A percentile compares a stretch with the other conserved stretches of the same genome.
Evolutionary conservation across 805 yeast genomes (phyloP).

Genomic region (Priceomyces medius): DNA sequence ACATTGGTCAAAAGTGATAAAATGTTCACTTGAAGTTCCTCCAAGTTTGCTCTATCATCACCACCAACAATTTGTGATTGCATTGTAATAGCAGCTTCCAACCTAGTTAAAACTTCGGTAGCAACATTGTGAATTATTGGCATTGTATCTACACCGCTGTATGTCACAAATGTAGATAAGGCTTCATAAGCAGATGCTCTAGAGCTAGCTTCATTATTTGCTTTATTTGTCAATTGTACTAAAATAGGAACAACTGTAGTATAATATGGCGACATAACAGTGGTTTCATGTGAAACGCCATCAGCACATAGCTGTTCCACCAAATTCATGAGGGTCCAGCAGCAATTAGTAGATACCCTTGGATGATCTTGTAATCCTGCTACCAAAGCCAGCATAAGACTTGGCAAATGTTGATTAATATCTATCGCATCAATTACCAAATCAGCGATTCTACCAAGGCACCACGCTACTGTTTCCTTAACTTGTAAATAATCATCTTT

Average conservation of each 20-base stretch:
- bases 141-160: constrained; percentile 68
- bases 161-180: constrained; percentile 74
- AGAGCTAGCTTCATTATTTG: constrained; percentile 81
- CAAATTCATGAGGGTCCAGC: constrained; percentile 94
- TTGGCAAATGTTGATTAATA: constrained; percentile 61
- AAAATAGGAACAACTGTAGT: constrained; percentile 66
- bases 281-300: constrained; percentile 48
- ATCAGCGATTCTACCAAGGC: constrained; percentile 94
- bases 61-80: constrained; percentile 53
- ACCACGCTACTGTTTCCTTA: constrained; percentile 97
- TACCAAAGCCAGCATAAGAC: constrained; percentile 68
- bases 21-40: constrained; percentile 83
- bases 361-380: constrained; percentile 89
- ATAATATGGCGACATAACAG: constrained; percentile 75
- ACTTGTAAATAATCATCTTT: constrained; percentile 78
- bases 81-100: constrained; percentile 65
- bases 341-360: constrained; percentile 92
- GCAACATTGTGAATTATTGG: constrained; percentile 72
- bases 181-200: constrained; percentile 98
- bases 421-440: constrained; percentile 76
- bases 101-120: constrained; percentile 65
- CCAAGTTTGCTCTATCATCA: constrained; percentile 76
- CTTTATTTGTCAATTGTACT: constrained; percentile 63
- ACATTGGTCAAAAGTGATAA: constrained; percentile 78
- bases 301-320: constrained; percentile 73